Percentiles rank a stretch among this genome's conserved stretches.
Conservation (phyloP, 371 early-diverging fungal genomes). For the Capniomyces stellatus region DNA sequence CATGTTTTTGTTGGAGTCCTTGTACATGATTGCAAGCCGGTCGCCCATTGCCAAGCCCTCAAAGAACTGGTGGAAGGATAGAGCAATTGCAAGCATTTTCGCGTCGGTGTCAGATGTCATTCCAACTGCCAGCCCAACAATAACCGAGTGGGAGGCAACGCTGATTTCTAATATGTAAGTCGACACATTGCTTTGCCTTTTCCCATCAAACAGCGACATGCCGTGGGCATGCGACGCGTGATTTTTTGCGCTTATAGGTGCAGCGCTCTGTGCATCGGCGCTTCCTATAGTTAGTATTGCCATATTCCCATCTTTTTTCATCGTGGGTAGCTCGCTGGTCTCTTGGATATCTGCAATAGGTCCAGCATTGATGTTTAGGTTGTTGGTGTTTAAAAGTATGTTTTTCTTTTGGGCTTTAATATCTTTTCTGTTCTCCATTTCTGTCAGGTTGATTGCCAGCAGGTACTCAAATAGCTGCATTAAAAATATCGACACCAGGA, state of each 20-base stretch:
- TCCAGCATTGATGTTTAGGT: no score
- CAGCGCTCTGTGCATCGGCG: neutral
- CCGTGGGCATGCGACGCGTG: neutral
- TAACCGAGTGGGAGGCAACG: conserved; percentile 68
- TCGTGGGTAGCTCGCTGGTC: no score
- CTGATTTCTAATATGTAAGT: conserved; percentile 57
- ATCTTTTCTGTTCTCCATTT: neutral
- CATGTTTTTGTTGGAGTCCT: neutral
- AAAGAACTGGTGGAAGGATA: conserved; percentile 71
- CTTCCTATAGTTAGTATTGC: neutral
- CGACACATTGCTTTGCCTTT: conserved; percentile 1
- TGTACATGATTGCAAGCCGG: conserved; percentile 33
- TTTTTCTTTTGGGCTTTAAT: neutral
- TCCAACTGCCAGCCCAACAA: conserved; percentile 74
- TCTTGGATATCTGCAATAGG: no score
- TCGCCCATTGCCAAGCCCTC: conserved; percentile 45
- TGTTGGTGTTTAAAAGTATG: neutral
- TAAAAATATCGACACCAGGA: neutral
- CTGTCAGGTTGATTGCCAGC: neutral
- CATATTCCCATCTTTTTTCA: no score
- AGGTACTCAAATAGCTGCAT: neutral
- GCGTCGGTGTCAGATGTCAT: conserved; percentile 43
- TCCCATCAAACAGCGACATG: neutral
- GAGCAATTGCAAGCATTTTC: conserved; percentile 51
- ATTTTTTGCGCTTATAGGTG: neutral